Conservation (phyloP, 1,284 basidiomycete species). For the Trichosporon sp. region DNA sequence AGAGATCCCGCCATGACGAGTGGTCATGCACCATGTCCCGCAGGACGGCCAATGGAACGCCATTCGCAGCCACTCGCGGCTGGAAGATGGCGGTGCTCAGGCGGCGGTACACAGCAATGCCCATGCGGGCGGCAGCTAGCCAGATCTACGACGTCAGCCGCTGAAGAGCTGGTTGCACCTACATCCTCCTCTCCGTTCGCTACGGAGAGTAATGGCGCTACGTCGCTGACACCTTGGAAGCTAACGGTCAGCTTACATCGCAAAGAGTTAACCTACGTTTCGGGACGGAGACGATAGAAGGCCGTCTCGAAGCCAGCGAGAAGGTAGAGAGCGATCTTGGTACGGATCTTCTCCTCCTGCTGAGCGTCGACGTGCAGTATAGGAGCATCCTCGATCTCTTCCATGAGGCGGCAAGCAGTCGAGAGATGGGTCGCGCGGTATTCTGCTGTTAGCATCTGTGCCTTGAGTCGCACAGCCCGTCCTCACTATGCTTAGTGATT, state of each 20-base stretch:
- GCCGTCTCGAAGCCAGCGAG: slow-evolving; percentile 54
- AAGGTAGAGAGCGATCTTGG: slow-evolving; percentile 53
- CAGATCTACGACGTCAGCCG: slow-evolving; percentile 31
- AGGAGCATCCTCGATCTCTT: slow-evolving; percentile 1
- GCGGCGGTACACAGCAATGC: slow-evolving; percentile 70
- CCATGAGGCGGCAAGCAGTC: slow-evolving; percentile 23
- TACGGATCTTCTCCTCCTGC: slow-evolving; percentile 21
- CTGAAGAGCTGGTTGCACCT: slow-evolving; percentile 53
- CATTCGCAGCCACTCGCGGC: slow-evolving; percentile 65
- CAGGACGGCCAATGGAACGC: slow-evolving; percentile 64
- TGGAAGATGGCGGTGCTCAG: slow-evolving; percentile 73
- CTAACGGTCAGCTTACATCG: neutral
- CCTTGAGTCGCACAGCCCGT: too few relatives aligned
- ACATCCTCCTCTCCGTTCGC: slow-evolving; percentile 31
- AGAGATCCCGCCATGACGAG: slow-evolving; percentile 67
- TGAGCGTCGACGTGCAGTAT: slow-evolving; percentile 3
- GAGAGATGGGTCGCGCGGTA: slow-evolving; percentile 25
- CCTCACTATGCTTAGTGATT: neutral
- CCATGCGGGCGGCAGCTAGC: slow-evolving; percentile 61
- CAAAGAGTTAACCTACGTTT: slow-evolving; percentile 19
- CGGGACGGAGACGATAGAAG: slow-evolving; percentile 59
- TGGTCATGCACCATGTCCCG: slow-evolving; percentile 59
- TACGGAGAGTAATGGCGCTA: slow-evolving; percentile 1
- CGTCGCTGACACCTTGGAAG: neutral
- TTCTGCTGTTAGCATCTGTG: slow-evolving; percentile 8